A percentile compares a stretch with the other conserved stretches of the same genome.
These are phyloP conservation scores for Musa beccarii DNA, from an alignment of 176 grass and related monocot species.

Conservation along the genomic window DNA sequence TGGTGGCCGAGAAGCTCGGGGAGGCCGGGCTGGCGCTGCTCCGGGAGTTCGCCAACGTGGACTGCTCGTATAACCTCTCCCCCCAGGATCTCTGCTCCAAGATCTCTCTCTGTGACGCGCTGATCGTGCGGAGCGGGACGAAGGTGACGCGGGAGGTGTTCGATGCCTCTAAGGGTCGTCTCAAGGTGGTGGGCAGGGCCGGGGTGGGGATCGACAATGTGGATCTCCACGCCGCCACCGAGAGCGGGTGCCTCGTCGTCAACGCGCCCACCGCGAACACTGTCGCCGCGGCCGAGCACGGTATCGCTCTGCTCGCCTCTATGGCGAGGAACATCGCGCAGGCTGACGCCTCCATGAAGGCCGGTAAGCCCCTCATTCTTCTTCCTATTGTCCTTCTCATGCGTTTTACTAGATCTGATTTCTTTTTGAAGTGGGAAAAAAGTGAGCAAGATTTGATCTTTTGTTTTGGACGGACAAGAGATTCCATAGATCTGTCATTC, in stretches of 20 bases:
- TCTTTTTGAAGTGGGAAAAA: not conserved
- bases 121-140: conserved; percentile 13
- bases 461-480: no score
- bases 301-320: conserved; percentile 2
- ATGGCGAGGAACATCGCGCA: conserved; percentile 14
- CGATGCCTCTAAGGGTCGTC: conserved; percentile 2
- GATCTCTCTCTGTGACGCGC: conserved; percentile 17
- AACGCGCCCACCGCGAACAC: conserved; percentile 14
- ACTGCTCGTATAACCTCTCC: conserved; percentile 13
- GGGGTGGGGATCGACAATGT: conserved; percentile 19
- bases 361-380: not conserved
- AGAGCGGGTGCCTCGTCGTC: conserved; percentile 13
- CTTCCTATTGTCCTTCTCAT: not conserved
- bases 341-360: conserved; percentile 12
- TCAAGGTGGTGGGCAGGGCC: conserved; percentile 14
- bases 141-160: conserved; percentile 20
- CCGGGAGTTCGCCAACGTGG: conserved; percentile 11
- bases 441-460: no score
- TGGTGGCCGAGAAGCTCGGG: conserved; percentile 16
- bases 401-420: conserved; percentile 1
- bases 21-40: conserved; percentile 3
- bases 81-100: conserved; percentile 12
- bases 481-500: not conserved
- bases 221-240: conserved; percentile 17
- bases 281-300: conserved; percentile 10